Percentiles rank a stretch among this genome's conserved stretches.
Evolutionary conservation across 192 early-diverging fungal species (phyloP).

Genomic region (Backusella luteola): DNA sequence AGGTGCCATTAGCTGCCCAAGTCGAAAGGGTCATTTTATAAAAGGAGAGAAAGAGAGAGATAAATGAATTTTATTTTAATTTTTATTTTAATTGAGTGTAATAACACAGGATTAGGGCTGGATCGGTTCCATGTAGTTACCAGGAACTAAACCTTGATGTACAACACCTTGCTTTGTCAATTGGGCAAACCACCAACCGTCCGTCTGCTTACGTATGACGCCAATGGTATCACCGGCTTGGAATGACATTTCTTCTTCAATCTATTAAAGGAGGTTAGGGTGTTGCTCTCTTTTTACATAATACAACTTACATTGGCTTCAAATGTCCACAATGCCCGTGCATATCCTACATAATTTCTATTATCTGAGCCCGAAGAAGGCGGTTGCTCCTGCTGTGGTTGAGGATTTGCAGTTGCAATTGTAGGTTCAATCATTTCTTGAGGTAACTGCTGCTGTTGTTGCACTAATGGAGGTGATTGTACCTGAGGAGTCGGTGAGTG

Average conservation of each 20-base stretch:
- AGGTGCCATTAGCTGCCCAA: slow-evolving; percentile 41
- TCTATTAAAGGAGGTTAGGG: slow-evolving; percentile 18
- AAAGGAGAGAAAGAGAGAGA: background rate
- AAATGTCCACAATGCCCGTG: slow-evolving; percentile 39
- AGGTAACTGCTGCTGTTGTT: slow-evolving; percentile 2
- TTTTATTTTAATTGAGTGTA: background rate
- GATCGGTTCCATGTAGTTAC: slow-evolving; percentile 30
- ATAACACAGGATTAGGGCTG: background rate
- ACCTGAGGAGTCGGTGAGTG: background rate
- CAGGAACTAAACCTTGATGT: slow-evolving; percentile 28
- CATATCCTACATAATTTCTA: slow-evolving; percentile 9
- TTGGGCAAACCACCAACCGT: slow-evolving; percentile 63
- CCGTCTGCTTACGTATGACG: slow-evolving; percentile 42
- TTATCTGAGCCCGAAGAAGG: background rate
- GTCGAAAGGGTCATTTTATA: background rate
- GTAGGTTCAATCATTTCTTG: background rate
- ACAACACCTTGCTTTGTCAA: slow-evolving; percentile 19
- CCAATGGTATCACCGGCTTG: slow-evolving; percentile 44
- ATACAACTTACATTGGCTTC: slow-evolving; percentile 31
- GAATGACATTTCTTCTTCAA: slow-evolving; percentile 53
- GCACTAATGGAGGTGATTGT: background rate
- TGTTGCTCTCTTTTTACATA: background rate
- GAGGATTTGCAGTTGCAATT: background rate
- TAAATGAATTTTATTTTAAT: background rate
- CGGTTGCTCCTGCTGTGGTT: background rate